phyloP scores from a whole-genome alignment of 108 stramenopile genomes.

The Cylindrotheca fusiformis region DNA sequence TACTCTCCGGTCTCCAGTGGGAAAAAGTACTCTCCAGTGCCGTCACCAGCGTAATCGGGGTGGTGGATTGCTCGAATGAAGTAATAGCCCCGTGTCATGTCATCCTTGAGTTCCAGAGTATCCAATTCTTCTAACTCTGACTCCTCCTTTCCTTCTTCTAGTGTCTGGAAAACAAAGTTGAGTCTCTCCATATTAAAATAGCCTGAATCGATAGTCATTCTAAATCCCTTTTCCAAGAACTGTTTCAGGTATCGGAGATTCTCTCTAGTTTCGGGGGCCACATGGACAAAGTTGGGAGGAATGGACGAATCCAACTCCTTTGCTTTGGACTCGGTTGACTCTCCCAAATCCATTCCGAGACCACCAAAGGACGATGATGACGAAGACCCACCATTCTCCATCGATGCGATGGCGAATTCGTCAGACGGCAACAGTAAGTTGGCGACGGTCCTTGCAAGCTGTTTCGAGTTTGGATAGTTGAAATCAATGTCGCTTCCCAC shows the following conservation, averaged over 20 bases:
- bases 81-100: slow-evolving; percentile 17
- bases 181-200: slow-evolving; percentile 38
- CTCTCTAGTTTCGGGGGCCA: slow-evolving; percentile 31
- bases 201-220: slow-evolving; percentile 25
- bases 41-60: slow-evolving; percentile 42
- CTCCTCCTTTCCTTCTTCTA: slow-evolving; percentile 19
- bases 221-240: slow-evolving; percentile 35
- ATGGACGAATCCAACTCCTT: slow-evolving; percentile 15
- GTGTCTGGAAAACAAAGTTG: slow-evolving; percentile 24
- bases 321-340: background rate
- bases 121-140: slow-evolving; percentile 31
- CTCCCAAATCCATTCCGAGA: slow-evolving; percentile 22
- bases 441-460: slow-evolving; percentile 38
- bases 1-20: slow-evolving; percentile 39
- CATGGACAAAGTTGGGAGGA: slow-evolving; percentile 35
- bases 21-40: slow-evolving; percentile 44
- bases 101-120: slow-evolving; percentile 31
- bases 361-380: slow-evolving; percentile 9
- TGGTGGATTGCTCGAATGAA: slow-evolving; percentile 34
- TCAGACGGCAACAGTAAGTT: slow-evolving; percentile 28
- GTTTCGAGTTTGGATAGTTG: slow-evolving; percentile 37
- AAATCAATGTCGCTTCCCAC: slow-evolving; percentile 42
- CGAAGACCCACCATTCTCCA: slow-evolving; percentile 6
- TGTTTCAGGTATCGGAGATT: slow-evolving; percentile 30
- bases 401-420: slow-evolving; percentile 15